Evolutionary conservation across 2,329 filamentous ascomycete species (phyloP), one percentile per base, ranked within the genome.

Genomic region (Pestalotiopsis sp.): DNA sequence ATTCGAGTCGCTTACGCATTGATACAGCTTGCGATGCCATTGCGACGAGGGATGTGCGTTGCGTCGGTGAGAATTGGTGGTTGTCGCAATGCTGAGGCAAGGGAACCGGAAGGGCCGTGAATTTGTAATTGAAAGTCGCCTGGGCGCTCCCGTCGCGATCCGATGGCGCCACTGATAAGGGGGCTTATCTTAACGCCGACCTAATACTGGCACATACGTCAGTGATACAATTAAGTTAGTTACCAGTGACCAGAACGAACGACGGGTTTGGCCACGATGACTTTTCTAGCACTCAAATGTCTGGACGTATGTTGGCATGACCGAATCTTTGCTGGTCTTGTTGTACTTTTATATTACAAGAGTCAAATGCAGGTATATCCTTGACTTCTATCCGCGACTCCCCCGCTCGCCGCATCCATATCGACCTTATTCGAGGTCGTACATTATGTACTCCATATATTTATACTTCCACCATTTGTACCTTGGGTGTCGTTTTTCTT

Each of bases 21-120:
- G 66, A 59, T 25, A 61, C 57, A 62, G 66, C 66, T 67, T 67
- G 57, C 4, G 66, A 61, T 49, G 66, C 57, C 66, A 67, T 67
- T 62, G 57, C 38, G 39, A 49, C 56, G 27, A 23, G 9, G 45
- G 14, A 13, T 9, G 3, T n/a, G 7, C n/a, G 36, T 41, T 38
- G 6, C 25, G n/a, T 66, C 3, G 12, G 49, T 36, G 17, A 27
- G 52, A n/a, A 20, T 25, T 13, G 41, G 5, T 14, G 12, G 14
- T 66, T 56, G 64, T 56, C 64, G 64, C 49, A 66, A 66, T 14
- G 27, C 38, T 14, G 1, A 4, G 49, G 7, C 1, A 25, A 12
- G 45, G 25, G 1, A 52, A 41, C 27, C 7, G n/a, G n/a, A 23
- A 49, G 62, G 20, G 20, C 45, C 45, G 45, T 31, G 64, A 39